phyloP scores from a whole-genome alignment of 1,139 yeast species.

The Candida sp. region DNA sequence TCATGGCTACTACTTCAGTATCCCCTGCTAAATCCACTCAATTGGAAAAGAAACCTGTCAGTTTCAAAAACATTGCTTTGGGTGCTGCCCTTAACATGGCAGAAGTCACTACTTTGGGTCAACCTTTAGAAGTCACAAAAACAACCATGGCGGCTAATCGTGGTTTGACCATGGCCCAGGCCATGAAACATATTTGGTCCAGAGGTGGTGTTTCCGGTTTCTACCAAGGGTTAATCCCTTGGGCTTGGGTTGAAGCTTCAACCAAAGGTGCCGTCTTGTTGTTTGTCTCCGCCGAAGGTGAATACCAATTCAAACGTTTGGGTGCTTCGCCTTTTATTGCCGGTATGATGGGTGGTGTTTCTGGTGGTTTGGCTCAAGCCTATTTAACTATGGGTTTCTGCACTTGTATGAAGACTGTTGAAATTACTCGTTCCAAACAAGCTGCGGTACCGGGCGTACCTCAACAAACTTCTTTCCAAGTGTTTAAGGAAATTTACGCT shows the following conservation, averaged over 20 bases:
- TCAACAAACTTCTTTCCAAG: conserved; percentile 79
- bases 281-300: conserved; percentile 91
- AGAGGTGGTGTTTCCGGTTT: conserved; percentile 92
- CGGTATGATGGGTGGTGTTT: conserved; percentile 93
- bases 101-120: conserved; percentile 94
- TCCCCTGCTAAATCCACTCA: conserved; percentile 11
- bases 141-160: conserved; percentile 99
- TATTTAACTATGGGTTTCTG: conserved; percentile 97
- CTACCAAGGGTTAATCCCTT: conserved; percentile 96
- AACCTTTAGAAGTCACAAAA: conserved; percentile 92
- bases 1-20: not conserved
- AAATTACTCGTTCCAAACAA: conserved; percentile 87
- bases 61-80: conserved; percentile 81
- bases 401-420: conserved; percentile 98
- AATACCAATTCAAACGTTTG: conserved; percentile 63
- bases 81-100: conserved; percentile 94
- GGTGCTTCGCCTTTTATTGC: conserved; percentile 73
- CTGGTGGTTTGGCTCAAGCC: conserved; percentile 96
- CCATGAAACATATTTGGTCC: conserved; percentile 78
- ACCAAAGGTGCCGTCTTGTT: conserved; percentile 97
- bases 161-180: conserved; percentile 59
- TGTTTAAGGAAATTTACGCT: conserved; percentile 76
- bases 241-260: conserved; percentile 99
- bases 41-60: conserved; percentile 79
- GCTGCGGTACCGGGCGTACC: conserved; percentile 58